Percentiles rank a stretch among this genome's conserved stretches.
Evolutionary conservation across 1,284 basidiomycete genomes (phyloP).

Genomic region (Microbotryum violaceum): DNA sequence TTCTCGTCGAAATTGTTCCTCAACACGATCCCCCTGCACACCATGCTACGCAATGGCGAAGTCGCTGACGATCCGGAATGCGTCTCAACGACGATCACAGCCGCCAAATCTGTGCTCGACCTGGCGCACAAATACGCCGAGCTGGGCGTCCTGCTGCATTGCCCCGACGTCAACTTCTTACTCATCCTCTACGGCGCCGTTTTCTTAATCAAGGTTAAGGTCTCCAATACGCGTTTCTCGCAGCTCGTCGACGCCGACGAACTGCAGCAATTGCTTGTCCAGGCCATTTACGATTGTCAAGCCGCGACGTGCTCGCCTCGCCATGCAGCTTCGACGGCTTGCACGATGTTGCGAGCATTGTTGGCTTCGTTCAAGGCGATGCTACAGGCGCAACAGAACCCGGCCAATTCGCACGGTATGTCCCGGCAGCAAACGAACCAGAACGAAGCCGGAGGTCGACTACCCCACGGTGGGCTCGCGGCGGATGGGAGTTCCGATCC

Average conservation of each 20-base stretch:
- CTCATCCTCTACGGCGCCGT: constrained; percentile 27
- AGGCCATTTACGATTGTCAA: constrained; percentile 22
- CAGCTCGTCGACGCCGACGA: constrained; percentile 19
- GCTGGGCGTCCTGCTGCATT: constrained; percentile 21
- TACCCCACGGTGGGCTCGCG: too few relatives aligned
- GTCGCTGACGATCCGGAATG: constrained; percentile 17
- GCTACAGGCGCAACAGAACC: too few relatives aligned
- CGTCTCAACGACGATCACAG: constrained; percentile 18
- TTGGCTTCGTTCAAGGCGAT: constrained; percentile 15
- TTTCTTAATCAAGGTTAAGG: constrained; percentile 27
- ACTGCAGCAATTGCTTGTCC: constrained; percentile 13
- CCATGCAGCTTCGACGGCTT: constrained; percentile 19
- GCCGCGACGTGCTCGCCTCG: constrained; percentile 10
- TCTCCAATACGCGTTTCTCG: constrained; percentile 25
- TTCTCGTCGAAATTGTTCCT: constrained; percentile 25
- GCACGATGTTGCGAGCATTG: constrained; percentile 12
- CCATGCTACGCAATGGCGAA: constrained; percentile 22
- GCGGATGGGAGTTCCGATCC: too few relatives aligned
- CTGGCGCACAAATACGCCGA: constrained; percentile 24
- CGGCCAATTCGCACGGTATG: too few relatives aligned
- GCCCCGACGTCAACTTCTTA: constrained; percentile 30
- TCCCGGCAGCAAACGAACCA: too few relatives aligned
- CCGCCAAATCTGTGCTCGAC: constrained; percentile 14
- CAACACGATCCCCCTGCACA: constrained; percentile 27
- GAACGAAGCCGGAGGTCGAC: too few relatives aligned